Evolutionary conservation across 2,329 filamentous ascomycete genomes (phyloP).

Genomic region (Sporothrix globosa): DNA sequence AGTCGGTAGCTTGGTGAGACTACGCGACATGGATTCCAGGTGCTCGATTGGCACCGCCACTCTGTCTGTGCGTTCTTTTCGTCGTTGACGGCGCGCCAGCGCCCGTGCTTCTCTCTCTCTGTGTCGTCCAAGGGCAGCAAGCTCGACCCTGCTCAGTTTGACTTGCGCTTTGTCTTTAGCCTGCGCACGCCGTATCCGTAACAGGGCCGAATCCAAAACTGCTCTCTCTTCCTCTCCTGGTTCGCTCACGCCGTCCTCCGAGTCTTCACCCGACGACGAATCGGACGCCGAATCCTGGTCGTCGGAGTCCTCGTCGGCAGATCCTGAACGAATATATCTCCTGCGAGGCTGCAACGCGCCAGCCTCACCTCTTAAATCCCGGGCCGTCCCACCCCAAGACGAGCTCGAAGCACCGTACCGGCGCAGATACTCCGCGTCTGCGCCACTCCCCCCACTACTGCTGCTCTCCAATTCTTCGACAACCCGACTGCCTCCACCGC

Average conservation of each 20-base stretch:
- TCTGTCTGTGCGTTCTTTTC: slow-evolving; percentile 46
- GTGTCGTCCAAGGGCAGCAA: slow-evolving; percentile 75
- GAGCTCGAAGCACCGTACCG: slow-evolving; percentile 26
- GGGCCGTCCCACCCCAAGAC: slow-evolving; percentile 51
- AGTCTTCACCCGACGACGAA: slow-evolving; percentile 48
- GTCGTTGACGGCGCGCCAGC: slow-evolving; percentile 40
- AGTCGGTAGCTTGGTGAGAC: slow-evolving; percentile 38
- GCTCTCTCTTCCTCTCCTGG: slow-evolving; percentile 63
- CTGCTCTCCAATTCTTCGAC: slow-evolving; percentile 72
- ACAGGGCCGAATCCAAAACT: slow-evolving; percentile 75
- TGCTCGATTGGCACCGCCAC: slow-evolving; percentile 59
- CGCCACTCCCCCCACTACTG: slow-evolving; percentile 55
- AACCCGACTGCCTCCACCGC: slow-evolving; percentile 46
- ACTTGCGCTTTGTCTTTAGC: slow-evolving; percentile 77
- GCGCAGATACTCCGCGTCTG: slow-evolving; percentile 42
- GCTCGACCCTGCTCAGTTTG: slow-evolving; percentile 75
- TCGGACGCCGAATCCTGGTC: slow-evolving; percentile 38
- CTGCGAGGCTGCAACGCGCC: slow-evolving; percentile 42
- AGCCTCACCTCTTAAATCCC: slow-evolving; percentile 48
- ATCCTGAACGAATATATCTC: slow-evolving; percentile 44
- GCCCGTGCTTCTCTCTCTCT: slow-evolving; percentile 61
- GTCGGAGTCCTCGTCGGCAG: slow-evolving; percentile 37
- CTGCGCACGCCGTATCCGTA: slow-evolving; percentile 77
- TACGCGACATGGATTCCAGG: slow-evolving; percentile 50
- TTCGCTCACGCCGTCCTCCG: slow-evolving; percentile 49